Conservation (phyloP, 495 filamentous ascomycete genomes). For the Pseudevernia furfuracea region DNA sequence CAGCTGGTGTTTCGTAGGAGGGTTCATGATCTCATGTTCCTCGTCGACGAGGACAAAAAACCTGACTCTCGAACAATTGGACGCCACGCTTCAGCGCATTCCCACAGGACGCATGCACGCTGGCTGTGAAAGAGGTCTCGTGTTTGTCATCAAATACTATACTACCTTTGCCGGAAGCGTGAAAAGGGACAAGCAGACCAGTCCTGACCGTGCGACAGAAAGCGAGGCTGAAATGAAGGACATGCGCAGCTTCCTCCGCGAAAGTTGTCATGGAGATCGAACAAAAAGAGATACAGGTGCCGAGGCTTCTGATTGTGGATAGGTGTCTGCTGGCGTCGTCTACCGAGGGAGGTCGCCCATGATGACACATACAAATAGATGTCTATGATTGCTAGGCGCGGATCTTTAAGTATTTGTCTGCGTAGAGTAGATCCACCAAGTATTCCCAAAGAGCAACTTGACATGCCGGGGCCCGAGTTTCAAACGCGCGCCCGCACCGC, state of each 20-base stretch:
- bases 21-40: constrained; percentile 47
- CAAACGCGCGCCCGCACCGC: too few species aligned
- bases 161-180: constrained; percentile 13
- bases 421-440: neutral
- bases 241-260: constrained; percentile 6
- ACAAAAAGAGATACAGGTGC: neutral
- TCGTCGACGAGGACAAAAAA: constrained; percentile 55
- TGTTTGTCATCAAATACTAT: constrained; percentile 16
- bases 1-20: constrained; percentile 52
- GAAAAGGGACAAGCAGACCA: constrained; percentile 10
- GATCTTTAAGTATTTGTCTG: neutral
- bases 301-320: neutral
- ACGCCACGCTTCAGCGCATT: constrained; percentile 28
- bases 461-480: neutral
- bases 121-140: constrained; percentile 18
- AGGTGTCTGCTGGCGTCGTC: neutral
- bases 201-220: neutral
- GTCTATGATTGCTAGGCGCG: constrained; percentile 6
- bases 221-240: neutral
- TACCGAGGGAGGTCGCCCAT: neutral
- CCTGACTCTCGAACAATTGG: constrained; percentile 43
- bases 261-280: constrained; percentile 9
- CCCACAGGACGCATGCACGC: constrained; percentile 13
- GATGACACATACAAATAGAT: neutral
- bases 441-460: neutral